Conservation (phyloP, 352 stramenopile species). For the Globisporangium splendens region DNA sequence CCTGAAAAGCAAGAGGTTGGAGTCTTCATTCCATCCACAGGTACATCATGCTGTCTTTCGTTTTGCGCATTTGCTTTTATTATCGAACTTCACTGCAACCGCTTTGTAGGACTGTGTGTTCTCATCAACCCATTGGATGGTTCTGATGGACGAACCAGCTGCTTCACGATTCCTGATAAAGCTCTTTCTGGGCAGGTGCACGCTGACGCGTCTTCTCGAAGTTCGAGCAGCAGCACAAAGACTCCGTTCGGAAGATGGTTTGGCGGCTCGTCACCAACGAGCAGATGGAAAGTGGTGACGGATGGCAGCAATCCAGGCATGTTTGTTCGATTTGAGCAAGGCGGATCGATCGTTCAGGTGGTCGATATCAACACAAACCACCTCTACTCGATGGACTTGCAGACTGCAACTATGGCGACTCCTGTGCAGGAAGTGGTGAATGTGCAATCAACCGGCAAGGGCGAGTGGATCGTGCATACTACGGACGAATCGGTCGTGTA, state of each 20-base stretch:
- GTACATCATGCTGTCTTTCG: slow-evolving; percentile 5
- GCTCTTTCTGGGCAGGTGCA: slow-evolving; percentile 48
- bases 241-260: slow-evolving; percentile 52
- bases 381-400: slow-evolving; percentile 52
- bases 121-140: slow-evolving; percentile 37
- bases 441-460: slow-evolving; percentile 30
- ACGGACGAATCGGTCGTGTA: slow-evolving; percentile 31
- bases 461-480: slow-evolving; percentile 55
- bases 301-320: slow-evolving; percentile 25
- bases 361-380: slow-evolving; percentile 35
- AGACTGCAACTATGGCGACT: neutral
- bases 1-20: slow-evolving; percentile 37
- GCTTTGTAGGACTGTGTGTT: slow-evolving; percentile 32
- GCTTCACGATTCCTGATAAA: slow-evolving; percentile 51
- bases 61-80: neutral
- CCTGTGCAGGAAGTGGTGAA: slow-evolving; percentile 25
- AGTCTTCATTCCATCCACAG: slow-evolving; percentile 59
- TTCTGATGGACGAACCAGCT: slow-evolving; percentile 40
- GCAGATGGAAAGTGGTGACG: slow-evolving; percentile 11
- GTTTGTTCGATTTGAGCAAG: slow-evolving; percentile 45
- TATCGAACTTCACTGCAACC: neutral
- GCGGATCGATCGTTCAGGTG: slow-evolving; percentile 53
- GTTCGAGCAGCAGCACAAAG: neutral
- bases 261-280: slow-evolving; percentile 17
- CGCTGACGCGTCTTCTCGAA: neutral